Evolutionary conservation across 176 grass and related monocot species (phyloP).

Genomic region (Microstegium vimineum): DNA sequence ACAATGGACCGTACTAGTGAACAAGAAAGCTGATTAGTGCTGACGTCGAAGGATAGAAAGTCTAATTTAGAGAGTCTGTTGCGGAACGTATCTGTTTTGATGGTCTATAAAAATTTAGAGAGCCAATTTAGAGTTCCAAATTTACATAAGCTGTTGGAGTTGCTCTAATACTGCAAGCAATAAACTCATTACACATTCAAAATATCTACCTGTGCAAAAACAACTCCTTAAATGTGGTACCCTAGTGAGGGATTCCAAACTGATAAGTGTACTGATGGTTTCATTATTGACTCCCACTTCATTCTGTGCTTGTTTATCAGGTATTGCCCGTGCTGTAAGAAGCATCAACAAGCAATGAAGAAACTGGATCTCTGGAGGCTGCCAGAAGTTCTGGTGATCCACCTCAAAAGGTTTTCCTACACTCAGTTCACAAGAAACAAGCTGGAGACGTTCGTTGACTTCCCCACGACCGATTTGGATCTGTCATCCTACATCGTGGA

Average conservation of each 20-base stretch:
- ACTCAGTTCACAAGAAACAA: constrained; percentile 85
- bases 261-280: constrained; percentile 20
- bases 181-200: neutral
- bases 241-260: neutral
- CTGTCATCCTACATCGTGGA: constrained; percentile 56
- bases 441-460: constrained; percentile 88
- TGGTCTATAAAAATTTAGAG: too few species aligned
- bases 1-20: too few species aligned
- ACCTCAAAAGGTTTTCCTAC: constrained; percentile 92
- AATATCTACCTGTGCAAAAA: neutral
- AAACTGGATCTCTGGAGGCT: constrained; percentile 95
- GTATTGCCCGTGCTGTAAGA: constrained; percentile 91
- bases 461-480: constrained; percentile 71
- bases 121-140: too few species aligned
- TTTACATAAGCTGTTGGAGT: too few species aligned
- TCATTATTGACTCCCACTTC: constrained; percentile 13
- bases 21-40: too few species aligned
- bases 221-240: neutral
- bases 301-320: constrained; percentile 40
- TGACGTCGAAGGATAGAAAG: too few species aligned
- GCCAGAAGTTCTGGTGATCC: constrained; percentile 87
- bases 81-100: too few species aligned
- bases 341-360: constrained; percentile 85
- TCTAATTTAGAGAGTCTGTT: too few species aligned
- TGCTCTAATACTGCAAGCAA: neutral